Conservation (phyloP, 202 grass and related monocot species). For the Setaria viridis region DNA sequence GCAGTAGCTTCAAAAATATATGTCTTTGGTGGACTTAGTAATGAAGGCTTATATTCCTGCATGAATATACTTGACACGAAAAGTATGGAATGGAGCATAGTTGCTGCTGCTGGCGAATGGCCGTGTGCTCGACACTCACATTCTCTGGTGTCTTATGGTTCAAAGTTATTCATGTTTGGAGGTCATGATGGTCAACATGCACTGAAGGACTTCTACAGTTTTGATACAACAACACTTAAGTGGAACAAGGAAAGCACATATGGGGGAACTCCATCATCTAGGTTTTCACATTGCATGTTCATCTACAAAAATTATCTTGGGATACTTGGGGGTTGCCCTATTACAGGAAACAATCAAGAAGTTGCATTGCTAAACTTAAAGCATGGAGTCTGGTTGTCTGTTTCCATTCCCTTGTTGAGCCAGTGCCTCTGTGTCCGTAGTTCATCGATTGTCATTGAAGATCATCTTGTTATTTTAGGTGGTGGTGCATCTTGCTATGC, state of each 20-base stretch:
- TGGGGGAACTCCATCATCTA: conserved; percentile 71
- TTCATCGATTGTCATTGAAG: conserved; percentile 71
- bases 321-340: conserved; percentile 84
- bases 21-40: conserved; percentile 83
- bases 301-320: conserved; percentile 81
- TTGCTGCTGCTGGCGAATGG: conserved; percentile 58
- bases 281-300: conserved; percentile 98
- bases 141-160: conserved; percentile 67
- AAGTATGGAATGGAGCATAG: conserved; percentile 68
- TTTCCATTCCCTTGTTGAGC: conserved; percentile 60
- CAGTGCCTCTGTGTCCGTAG: conserved; percentile 85
- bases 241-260: conserved; percentile 72
- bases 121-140: conserved; percentile 94
- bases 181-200: conserved; percentile 89
- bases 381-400: conserved; percentile 64
- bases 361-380: conserved; percentile 70
- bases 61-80: conserved; percentile 82
- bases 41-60: conserved; percentile 83
- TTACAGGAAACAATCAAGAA: conserved; percentile 76
- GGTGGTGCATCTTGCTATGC: conserved; percentile 97
- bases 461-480: conserved; percentile 83
- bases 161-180: conserved; percentile 79
- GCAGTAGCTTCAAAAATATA: conserved; percentile 72
- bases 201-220: conserved; percentile 78
- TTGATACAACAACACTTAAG: conserved; percentile 66